These are phyloP conservation scores for Aspergillus pseudoglaucus DNA, from an alignment of 2,329 filamentous ascomycete species.

Conservation along the genomic window DNA sequence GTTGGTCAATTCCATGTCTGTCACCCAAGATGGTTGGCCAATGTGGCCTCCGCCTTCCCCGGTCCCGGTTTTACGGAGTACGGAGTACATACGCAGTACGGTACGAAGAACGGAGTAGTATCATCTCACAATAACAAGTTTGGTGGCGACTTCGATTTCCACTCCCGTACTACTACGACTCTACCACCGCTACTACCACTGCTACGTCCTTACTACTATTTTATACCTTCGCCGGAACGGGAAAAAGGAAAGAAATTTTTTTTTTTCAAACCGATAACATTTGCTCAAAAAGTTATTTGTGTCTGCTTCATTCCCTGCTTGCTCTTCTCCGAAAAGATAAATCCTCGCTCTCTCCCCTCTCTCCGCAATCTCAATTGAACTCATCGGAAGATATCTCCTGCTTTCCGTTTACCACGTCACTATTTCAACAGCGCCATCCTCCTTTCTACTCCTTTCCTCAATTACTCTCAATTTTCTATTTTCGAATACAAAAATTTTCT, in stretches of 20 bases:
- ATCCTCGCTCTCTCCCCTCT: not conserved
- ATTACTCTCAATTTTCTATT: too few species aligned
- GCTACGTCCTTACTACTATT: too few species aligned
- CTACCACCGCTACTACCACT: too few species aligned
- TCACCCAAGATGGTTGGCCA: not conserved
- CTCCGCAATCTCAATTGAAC: not conserved
- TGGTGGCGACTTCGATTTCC: too few species aligned
- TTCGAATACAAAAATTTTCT: not conserved
- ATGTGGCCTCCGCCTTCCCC: not conserved
- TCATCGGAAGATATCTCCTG: not conserved
- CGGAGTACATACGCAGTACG: not conserved
- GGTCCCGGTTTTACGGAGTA: not conserved
- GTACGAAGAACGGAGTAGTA: not conserved
- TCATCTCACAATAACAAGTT: too few species aligned
- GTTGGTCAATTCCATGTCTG: not conserved
- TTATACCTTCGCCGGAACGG: too few species aligned
- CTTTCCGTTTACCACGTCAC: not conserved
- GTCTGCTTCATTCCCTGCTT: not conserved
- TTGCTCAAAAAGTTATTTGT: too few species aligned
- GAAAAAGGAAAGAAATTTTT: too few species aligned
- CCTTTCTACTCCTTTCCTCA: too few species aligned
- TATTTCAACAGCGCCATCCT: not conserved
- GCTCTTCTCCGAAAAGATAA: not conserved
- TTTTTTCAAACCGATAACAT: too few species aligned
- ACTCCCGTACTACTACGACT: too few species aligned